Percentiles rank a stretch among this genome's conserved stretches.
Evolutionary conservation across 1,284 basidiomycete genomes (phyloP).

Genomic region (Puccinia coronata): DNA sequence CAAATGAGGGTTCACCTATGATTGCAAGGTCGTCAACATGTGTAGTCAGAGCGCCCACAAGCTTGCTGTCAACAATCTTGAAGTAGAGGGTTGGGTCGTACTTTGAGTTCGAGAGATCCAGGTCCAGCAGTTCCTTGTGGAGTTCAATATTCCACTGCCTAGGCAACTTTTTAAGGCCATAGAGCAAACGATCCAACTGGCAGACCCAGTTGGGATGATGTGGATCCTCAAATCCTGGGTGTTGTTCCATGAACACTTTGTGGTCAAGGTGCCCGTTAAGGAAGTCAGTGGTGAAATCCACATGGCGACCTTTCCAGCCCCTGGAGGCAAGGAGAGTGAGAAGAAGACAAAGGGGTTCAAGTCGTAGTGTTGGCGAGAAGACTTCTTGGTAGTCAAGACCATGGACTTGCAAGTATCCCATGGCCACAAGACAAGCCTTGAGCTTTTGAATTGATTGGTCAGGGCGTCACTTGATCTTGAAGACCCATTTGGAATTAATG

Average conservation of each 20-base stretch:
- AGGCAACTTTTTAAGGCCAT: conserved; percentile 5
- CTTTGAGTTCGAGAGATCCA: not conserved
- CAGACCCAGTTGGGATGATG: conserved; percentile 9
- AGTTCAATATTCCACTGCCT: conserved; percentile 1
- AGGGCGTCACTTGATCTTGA: not conserved
- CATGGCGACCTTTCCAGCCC: not conserved
- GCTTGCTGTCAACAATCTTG: not conserved
- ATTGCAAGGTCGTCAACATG: too few relatives aligned
- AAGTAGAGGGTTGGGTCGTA: conserved; percentile 7
- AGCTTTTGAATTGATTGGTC: not conserved
- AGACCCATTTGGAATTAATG: conserved; percentile 29
- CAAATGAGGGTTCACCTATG: too few relatives aligned
- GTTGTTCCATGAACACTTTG: not conserved
- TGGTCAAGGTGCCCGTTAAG: conserved; percentile 3
- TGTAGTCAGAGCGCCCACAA: not conserved
- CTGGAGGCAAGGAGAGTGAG: not conserved
- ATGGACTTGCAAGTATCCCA: not conserved
- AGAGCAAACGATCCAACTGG: not conserved
- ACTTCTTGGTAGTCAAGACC: conserved; percentile 5
- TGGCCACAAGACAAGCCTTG: conserved; percentile 19
- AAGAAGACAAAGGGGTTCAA: not conserved
- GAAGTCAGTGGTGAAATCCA: conserved; percentile 2
- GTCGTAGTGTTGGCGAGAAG: conserved; percentile 7
- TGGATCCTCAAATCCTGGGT: conserved; percentile 5
- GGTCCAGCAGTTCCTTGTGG: not conserved